phyloP scores from a whole-genome alignment of 495 filamentous ascomycete species.

The Aspergillus campestris region DNA sequence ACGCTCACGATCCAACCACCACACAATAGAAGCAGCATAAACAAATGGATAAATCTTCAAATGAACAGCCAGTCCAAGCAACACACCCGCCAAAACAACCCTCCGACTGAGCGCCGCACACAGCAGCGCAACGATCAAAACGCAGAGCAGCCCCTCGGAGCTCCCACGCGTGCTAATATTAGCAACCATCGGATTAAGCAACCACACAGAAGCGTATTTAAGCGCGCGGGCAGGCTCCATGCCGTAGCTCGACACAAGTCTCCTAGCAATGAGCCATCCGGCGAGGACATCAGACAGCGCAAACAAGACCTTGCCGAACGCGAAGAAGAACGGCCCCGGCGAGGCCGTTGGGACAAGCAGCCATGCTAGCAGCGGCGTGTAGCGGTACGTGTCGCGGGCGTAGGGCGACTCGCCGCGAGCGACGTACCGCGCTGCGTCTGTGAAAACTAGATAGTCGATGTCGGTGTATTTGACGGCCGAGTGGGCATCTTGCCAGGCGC shows the following conservation, averaged over 20 bases:
- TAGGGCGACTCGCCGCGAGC: conserved; percentile 64
- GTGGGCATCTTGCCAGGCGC: conserved; percentile 81
- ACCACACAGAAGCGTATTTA: conserved; percentile 75
- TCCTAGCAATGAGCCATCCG: conserved; percentile 72
- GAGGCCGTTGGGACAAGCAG: conserved; percentile 74
- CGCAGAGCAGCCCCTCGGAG: conserved; percentile 81
- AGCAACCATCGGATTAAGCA: conserved; percentile 96
- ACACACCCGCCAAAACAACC: conserved; percentile 57
- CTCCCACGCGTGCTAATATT: conserved; percentile 91
- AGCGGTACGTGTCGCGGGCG: conserved; percentile 85
- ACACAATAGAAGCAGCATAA: conserved; percentile 78
- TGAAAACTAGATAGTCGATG: conserved; percentile 98
- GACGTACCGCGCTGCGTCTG: conserved; percentile 82
- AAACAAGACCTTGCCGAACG: conserved; percentile 81
- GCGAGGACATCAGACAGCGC: conserved; percentile 74
- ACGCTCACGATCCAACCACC: conserved; percentile 68
- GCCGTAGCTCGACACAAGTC: conserved; percentile 38
- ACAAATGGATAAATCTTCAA: conserved; percentile 99
- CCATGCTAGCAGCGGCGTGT: conserved; percentile 91
- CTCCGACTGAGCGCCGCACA: conserved; percentile 62
- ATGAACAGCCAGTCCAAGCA: conserved; percentile 81
- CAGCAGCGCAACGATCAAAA: conserved; percentile 70
- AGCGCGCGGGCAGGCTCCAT: conserved; percentile 49
- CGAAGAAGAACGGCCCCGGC: conserved; percentile 45
- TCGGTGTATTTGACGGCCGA: conserved; percentile 95